Percentiles rank a stretch among this genome's conserved stretches.
Evolutionary conservation across 164 flowering plant genomes (phyloP).

Genomic region (Aristolochia fimbriata): DNA sequence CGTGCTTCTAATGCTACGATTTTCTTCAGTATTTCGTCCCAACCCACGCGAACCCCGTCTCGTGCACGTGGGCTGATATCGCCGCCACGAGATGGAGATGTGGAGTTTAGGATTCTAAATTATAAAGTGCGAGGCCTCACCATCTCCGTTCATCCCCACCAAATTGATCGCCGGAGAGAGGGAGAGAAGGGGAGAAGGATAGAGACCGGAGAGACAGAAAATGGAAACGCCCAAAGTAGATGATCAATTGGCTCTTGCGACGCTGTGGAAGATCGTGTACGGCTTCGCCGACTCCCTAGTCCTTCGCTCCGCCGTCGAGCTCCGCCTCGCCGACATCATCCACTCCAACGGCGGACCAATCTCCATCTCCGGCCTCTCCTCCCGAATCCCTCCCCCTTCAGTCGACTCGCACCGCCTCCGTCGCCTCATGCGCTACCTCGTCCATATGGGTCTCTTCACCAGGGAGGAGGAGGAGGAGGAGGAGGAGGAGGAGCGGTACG

Average conservation of each 20-base stretch:
- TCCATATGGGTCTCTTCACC: slow-evolving; percentile 13
- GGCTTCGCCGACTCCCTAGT: slow-evolving; percentile 20
- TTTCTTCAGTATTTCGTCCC: no score
- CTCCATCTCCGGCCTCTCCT: slow-evolving; percentile 17
- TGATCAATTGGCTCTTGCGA: slow-evolving; percentile 9
- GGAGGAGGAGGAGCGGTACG: slow-evolving; percentile 8
- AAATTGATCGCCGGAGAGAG: no score
- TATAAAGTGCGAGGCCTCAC: no score
- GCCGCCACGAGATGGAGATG: no score
- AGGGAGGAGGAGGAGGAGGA: neutral
- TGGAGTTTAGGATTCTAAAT: no score
- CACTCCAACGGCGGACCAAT: slow-evolving; percentile 32
- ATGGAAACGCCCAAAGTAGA: no score
- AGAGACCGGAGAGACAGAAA: no score
- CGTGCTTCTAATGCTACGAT: no score
- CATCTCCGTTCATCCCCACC: no score
- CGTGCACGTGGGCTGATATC: no score
- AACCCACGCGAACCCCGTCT: no score
- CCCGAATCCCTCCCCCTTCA: slow-evolving; percentile 8
- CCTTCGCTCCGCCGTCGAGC: slow-evolving; percentile 25
- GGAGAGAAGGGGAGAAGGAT: no score
- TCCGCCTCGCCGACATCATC: slow-evolving; percentile 35
- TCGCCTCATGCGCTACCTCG: slow-evolving; percentile 27
- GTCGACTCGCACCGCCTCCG: slow-evolving; percentile 7
- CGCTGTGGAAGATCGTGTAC: slow-evolving; percentile 18